A percentile compares a stretch with the other conserved stretches of the same genome.
phyloP scores from a whole-genome alignment of 2,329 filamentous ascomycete species.

The Podosphaera aphanis region DNA sequence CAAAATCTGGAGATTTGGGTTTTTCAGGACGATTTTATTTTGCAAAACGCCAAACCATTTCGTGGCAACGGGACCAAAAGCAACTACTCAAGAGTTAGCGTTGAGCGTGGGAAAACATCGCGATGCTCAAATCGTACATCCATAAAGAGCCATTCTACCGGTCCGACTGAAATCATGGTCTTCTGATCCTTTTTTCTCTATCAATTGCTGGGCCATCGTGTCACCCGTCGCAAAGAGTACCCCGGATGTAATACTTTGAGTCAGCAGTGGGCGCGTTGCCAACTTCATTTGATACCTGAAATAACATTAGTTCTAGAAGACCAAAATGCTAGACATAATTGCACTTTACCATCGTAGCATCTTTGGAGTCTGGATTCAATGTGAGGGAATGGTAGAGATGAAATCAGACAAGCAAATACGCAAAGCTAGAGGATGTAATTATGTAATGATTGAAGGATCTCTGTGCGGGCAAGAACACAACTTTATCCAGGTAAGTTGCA shows the following conservation, averaged over 20 bases:
- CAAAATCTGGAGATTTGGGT: conserved; percentile 33
- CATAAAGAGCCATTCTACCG: conserved; percentile 58
- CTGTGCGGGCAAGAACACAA: no score
- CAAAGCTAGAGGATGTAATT: no score
- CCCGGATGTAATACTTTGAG: conserved; percentile 72
- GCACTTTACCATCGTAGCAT: conserved; percentile 15
- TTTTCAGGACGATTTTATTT: conserved; percentile 31
- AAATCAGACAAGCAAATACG: no score
- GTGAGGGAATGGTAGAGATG: no score
- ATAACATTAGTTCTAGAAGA: conserved; percentile 3
- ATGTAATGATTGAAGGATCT: no score
- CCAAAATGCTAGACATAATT: background rate
- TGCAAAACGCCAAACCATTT: conserved; percentile 48
- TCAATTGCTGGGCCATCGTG: conserved; percentile 68
- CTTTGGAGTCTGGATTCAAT: no score
- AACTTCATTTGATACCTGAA: conserved; percentile 68
- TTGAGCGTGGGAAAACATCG: background rate
- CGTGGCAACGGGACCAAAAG: conserved; percentile 50
- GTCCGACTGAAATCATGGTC: conserved; percentile 56
- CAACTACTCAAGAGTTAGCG: conserved; percentile 18
- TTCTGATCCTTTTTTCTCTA: conserved; percentile 56
- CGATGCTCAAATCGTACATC: conserved; percentile 26
- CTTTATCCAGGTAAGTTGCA: no score
- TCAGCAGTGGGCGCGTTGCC: conserved; percentile 61
- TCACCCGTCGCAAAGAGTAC: conserved; percentile 87